Percentiles rank a stretch among this genome's conserved stretches.
These are phyloP conservation scores for Calocera cornea DNA, from an alignment of 768 basidiomycete genomes.

Conservation along the genomic window DNA sequence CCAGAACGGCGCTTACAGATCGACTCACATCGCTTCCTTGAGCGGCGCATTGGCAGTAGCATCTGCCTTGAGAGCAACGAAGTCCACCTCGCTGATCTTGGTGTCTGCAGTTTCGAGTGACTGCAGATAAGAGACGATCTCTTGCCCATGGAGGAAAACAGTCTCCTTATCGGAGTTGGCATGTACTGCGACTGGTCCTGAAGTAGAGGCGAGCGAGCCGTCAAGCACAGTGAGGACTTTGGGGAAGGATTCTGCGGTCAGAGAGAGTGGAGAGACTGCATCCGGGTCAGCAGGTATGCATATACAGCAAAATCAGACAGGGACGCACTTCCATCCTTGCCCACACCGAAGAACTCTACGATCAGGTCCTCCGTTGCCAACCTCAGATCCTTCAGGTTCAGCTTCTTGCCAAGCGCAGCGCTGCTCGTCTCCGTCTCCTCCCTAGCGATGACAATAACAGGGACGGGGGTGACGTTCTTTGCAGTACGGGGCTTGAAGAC, in stretches of 20 bases:
- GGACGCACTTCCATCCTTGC: constrained; percentile 73
- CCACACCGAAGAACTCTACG: constrained; percentile 65
- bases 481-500: constrained; percentile 95
- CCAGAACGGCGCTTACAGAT: background rate
- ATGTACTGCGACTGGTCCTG: constrained; percentile 59
- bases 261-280: constrained; percentile 67
- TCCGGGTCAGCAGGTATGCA: background rate
- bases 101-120: constrained; percentile 51
- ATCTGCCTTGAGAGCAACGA: constrained; percentile 43
- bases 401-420: constrained; percentile 58
- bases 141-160: constrained; percentile 63
- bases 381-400: constrained; percentile 75
- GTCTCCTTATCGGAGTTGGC: constrained; percentile 57
- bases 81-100: constrained; percentile 63
- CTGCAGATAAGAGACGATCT: constrained; percentile 58
- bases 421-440: constrained; percentile 78
- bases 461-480: constrained; percentile 71
- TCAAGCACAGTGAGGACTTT: constrained; percentile 67
- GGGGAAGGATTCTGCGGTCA: constrained; percentile 51
- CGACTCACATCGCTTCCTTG: background rate
- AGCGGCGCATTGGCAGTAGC: constrained; percentile 17
- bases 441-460: constrained; percentile 73
- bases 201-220: constrained; percentile 55
- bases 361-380: constrained; percentile 77
- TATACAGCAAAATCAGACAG: background rate